phyloP scores from a whole-genome alignment of 176 grass and related monocot species.

The Olyra latifolia region DNA sequence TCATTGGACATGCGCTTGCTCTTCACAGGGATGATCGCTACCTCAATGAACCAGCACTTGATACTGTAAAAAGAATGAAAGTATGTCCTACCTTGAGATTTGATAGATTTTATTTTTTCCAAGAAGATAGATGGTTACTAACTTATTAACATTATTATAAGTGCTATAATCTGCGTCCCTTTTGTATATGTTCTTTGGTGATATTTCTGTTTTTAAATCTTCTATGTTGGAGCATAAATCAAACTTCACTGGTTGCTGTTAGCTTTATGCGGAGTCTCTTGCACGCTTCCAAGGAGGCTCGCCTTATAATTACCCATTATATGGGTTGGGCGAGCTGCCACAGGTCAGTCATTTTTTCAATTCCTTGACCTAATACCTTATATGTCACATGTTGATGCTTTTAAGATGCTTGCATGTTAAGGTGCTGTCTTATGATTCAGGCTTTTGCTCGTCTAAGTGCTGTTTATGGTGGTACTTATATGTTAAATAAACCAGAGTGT shows the following conservation, averaged over 20 bases:
- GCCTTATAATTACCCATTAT: conserved; percentile 94
- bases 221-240: conserved; percentile 11
- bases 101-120: background rate
- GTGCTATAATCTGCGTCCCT: conserved; percentile 3
- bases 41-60: conserved; percentile 76
- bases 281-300: conserved; percentile 89
- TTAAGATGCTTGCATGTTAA: conserved; percentile 23
- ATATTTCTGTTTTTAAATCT: conserved; percentile 5
- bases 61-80: conserved; percentile 96
- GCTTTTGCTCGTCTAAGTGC: conserved; percentile 94
- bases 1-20: conserved; percentile 84
- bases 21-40: conserved; percentile 90
- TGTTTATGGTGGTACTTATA: conserved; percentile 97
- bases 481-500: conserved; percentile 92
- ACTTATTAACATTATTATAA: background rate
- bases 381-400: conserved; percentile 13
- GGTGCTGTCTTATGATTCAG: conserved; percentile 35
- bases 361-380: background rate
- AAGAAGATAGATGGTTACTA: background rate
- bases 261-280: conserved; percentile 86
- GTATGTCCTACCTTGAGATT: conserved; percentile 38
- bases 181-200: background rate
- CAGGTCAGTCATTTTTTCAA: conserved; percentile 54
- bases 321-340: conserved; percentile 89
- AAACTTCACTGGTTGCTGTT: conserved; percentile 31